Base-by-base conservation (phyloP, 371 early-diverging fungal species). In the Mortierella sp. region DNA sequence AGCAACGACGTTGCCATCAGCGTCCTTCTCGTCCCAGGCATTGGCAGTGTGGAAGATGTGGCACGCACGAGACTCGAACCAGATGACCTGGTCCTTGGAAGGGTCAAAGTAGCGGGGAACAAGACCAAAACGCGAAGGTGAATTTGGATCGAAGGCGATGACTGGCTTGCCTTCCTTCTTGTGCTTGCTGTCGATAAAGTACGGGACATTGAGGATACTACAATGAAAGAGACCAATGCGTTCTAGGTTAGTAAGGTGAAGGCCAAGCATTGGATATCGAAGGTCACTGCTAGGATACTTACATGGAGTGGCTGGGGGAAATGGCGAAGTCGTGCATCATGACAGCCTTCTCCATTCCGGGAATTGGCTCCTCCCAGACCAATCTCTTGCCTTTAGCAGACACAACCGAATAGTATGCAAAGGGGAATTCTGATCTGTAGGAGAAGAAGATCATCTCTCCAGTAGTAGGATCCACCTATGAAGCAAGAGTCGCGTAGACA, bases 291-390 rank as follows among this genome's bases (percentile, higher is more conserved):
- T 19, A 21, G 24, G 7, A 16, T 43, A 29, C 60, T 44, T 73
- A 59, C 73, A 72, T 64, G 0, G 73, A 62, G 34, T 67, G 49
- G 6, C 59, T 58, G 16, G 62, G 59, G 14, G 67, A 63, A 25
- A 57, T 63, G 12, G 67, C 67, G 56, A 73, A 73, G 37, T 73
- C 74, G 28, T 73, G 74, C 55, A 58, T 63, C 63, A 73, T 67
- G 21, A 54, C 40, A 1, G 67, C 27, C 27, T 51, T 59, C 13
- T 39, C 47, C 37, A 61, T 47, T 9, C 67, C 63, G 1, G 59
- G 54, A 28, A 67, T 65, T 3, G 62, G 63, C 40, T 66, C 54
- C 45, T 73, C 56, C 73, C 73, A 73, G 17, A 73, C 56, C 2
- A 34, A 37, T 12, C 53, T 31, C 34, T 50, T 55, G 3, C 63